These are phyloP conservation scores for Candida alai DNA, from an alignment of 805 yeast genomes.

Conservation along the genomic window DNA sequence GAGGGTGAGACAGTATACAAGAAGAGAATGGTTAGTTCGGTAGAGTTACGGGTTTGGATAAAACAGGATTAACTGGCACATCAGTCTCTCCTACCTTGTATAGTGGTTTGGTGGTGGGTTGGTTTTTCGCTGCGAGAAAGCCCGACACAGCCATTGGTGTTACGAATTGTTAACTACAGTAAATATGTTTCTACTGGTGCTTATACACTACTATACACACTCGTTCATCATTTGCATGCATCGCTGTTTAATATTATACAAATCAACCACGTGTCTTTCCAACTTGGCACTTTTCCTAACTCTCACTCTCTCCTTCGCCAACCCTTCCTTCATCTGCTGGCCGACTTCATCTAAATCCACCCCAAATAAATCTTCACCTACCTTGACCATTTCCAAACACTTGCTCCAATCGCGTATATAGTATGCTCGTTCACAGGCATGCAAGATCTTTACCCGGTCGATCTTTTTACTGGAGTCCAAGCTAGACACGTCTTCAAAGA, in stretches of 20 bases:
- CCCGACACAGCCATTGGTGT: no score
- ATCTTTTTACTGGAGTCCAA: slow-evolving; percentile 40
- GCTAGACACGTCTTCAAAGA: slow-evolving; percentile 25
- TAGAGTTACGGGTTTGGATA: slow-evolving; percentile 43
- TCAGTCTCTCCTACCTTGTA: no score
- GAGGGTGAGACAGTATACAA: slow-evolving; percentile 31
- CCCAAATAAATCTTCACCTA: slow-evolving; percentile 31
- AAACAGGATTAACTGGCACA: slow-evolving; percentile 14
- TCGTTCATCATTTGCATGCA: slow-evolving; percentile 27
- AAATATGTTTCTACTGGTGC: no score
- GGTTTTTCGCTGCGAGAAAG: no score
- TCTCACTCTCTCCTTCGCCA: slow-evolving; percentile 7
- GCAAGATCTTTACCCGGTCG: slow-evolving; percentile 51
- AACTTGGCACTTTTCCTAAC: slow-evolving; percentile 31
- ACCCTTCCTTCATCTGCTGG: slow-evolving; percentile 3
- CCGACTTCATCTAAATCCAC: slow-evolving; percentile 16
- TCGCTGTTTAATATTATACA: slow-evolving; percentile 39
- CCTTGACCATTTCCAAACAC: slow-evolving; percentile 46
- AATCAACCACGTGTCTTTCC: slow-evolving; percentile 49
- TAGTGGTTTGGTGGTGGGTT: no score
- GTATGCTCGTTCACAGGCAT: slow-evolving; percentile 62
- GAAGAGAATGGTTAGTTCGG: slow-evolving; percentile 45
- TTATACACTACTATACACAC: no score
- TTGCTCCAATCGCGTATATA: slow-evolving; percentile 47
- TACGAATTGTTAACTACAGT: no score